Evolutionary conservation across 495 filamentous ascomycete genomes (phyloP).

Genomic region (Penicillium pulvis): DNA sequence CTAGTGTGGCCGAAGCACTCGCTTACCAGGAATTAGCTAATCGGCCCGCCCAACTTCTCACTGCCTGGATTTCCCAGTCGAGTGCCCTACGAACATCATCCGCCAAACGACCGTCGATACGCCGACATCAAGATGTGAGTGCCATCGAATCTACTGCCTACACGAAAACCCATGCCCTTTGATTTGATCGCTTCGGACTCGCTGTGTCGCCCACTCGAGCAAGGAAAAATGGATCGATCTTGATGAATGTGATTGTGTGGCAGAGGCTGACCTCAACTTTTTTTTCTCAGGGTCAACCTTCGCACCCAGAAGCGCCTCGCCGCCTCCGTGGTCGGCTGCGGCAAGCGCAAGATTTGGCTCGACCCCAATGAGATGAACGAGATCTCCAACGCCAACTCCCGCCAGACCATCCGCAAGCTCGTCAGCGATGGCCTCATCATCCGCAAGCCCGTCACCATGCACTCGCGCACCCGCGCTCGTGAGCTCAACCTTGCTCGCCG

Average conservation of each 20-base stretch:
- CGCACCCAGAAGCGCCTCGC: constrained; percentile 99
- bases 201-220: constrained; percentile 13
- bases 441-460: constrained; percentile 99
- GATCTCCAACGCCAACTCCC: constrained; percentile 99
- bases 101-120: constrained; percentile 56
- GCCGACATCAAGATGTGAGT: constrained; percentile 60
- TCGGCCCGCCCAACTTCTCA: constrained; percentile 50
- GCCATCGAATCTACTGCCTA: constrained; percentile 31
- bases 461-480: constrained; percentile 93
- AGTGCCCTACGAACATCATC: constrained; percentile 54
- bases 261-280: constrained; percentile 40
- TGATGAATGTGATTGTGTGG: constrained; percentile 26
- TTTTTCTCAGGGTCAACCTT: constrained; percentile 87
- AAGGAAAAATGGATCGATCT: constrained; percentile 17
- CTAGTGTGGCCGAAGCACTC: constrained; percentile 34
- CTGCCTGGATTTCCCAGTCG: constrained; percentile 45
- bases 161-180: constrained; percentile 18
- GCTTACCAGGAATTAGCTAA: constrained; percentile 55
- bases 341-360: constrained; percentile 99
- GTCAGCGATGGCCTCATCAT: constrained; percentile 99
- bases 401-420: constrained; percentile 99
- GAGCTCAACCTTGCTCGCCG: constrained; percentile 86
- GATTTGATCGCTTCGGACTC: constrained; percentile 4
- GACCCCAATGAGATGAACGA: constrained; percentile 99
- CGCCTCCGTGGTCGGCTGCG: constrained; percentile 95